A percentile compares a stretch with the other conserved stretches of the same genome.
Conservation (phyloP, 805 yeast genomes). For the Yarrowia yakushimensis region DNA sequence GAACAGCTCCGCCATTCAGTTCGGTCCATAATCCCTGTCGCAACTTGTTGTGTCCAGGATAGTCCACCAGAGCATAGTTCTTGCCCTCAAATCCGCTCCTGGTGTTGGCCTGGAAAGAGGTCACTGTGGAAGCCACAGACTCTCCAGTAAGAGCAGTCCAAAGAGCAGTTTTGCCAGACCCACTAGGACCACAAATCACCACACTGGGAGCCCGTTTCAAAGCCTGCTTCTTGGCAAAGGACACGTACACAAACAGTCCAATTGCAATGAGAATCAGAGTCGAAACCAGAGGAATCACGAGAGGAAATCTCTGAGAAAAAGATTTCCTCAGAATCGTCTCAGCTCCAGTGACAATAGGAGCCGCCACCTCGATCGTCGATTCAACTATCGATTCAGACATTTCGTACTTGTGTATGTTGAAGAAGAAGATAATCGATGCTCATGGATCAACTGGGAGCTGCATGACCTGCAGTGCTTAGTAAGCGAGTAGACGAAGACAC, state of each 20-base stretch:
- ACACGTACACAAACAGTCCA: constrained; percentile 9
- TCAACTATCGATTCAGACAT: not conserved
- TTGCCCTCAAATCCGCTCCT: not conserved
- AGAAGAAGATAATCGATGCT: not conserved
- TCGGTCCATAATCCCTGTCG: constrained; percentile 49
- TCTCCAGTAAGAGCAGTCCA: not conserved
- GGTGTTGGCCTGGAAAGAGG: not conserved
- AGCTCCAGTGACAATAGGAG: not conserved
- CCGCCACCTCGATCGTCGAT: not conserved
- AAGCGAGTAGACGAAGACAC: no score
- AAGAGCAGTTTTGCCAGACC: constrained; percentile 11
- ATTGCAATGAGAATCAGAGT: not conserved
- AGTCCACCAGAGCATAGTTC: constrained; percentile 58
- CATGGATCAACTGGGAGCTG: not conserved
- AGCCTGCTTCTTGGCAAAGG: constrained; percentile 7
- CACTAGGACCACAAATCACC: constrained; percentile 11
- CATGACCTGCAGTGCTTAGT: not conserved
- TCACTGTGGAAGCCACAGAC: not conserved
- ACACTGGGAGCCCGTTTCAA: not conserved
- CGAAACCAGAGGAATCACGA: not conserved
- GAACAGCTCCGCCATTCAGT: constrained; percentile 45
- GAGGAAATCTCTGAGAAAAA: not conserved
- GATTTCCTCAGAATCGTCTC: not conserved
- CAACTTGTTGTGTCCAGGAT: constrained; percentile 85
- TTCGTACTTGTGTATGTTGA: no score